These are phyloP conservation scores for Blastobotrys terrestris DNA, from an alignment of 805 yeast genomes.

Conservation along the genomic window DNA sequence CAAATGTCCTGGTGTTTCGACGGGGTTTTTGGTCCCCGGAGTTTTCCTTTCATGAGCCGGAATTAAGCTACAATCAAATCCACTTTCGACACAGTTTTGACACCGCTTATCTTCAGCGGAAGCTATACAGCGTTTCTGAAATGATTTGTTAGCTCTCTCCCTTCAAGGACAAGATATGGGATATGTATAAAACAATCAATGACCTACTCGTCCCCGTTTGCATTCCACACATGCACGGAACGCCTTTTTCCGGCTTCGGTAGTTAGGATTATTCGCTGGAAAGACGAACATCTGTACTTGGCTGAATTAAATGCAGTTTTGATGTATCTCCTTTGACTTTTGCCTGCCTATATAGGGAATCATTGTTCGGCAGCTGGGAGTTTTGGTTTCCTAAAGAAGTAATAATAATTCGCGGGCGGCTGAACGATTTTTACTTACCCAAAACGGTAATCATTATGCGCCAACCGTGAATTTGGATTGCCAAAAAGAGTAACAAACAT, in stretches of 20 bases:
- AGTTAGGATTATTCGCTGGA: constrained; percentile 35
- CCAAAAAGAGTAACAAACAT: not conserved
- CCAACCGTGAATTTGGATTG: not conserved
- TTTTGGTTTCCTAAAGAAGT: not conserved
- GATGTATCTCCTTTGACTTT: not conserved
- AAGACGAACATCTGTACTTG: constrained; percentile 32
- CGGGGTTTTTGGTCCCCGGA: not conserved
- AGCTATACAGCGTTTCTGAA: constrained; percentile 23
- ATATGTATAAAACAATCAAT: too few relatives aligned
- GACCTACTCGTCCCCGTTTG: constrained; percentile 27
- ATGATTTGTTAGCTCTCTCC: too few relatives aligned
- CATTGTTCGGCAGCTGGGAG: not conserved
- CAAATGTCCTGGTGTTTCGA: not conserved
- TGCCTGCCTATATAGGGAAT: not conserved
- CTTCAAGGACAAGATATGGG: too few relatives aligned
- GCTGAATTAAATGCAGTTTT: not conserved
- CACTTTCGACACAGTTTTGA: constrained; percentile 22
- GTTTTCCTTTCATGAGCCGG: constrained; percentile 2
- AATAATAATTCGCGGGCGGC: not conserved
- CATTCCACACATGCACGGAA: constrained; percentile 35
- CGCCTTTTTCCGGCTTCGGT: constrained; percentile 35
- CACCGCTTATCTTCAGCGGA: constrained; percentile 21
- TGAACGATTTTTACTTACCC: not conserved
- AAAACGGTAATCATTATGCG: not conserved
- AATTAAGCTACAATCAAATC: constrained; percentile 21